phyloP scores from a whole-genome alignment of 2,329 filamentous ascomycete species.

The Alternaria solani region DNA sequence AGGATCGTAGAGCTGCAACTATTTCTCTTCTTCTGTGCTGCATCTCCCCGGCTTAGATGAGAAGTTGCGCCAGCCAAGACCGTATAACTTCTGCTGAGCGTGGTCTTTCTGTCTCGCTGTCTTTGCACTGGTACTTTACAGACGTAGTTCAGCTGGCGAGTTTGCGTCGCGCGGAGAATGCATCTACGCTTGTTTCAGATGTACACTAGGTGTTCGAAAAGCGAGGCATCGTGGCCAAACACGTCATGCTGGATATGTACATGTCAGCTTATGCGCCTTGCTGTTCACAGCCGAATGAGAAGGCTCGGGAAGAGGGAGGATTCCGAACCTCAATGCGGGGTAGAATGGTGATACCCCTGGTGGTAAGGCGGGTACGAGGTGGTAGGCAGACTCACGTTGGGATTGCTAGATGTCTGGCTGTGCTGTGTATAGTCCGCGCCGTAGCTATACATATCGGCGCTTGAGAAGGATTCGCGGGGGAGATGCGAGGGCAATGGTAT shows the following conservation, averaged over 20 bases:
- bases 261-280: slow-evolving; percentile 14
- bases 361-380: slow-evolving; percentile 18
- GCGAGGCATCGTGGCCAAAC: slow-evolving; percentile 12
- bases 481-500: slow-evolving; percentile 22
- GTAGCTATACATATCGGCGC: slow-evolving; percentile 23
- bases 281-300: background rate
- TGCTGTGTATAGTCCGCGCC: slow-evolving; percentile 15
- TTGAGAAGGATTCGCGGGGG: slow-evolving; percentile 15
- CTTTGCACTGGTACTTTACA: no score
- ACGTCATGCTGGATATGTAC: slow-evolving; percentile 4
- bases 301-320: slow-evolving; percentile 1
- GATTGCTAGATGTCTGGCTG: slow-evolving; percentile 19
- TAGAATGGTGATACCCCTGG: slow-evolving; percentile 8
- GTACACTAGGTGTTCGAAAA: slow-evolving; percentile 6
- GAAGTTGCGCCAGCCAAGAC: no score
- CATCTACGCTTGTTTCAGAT: background rate
- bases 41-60: no score
- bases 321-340: slow-evolving; percentile 19
- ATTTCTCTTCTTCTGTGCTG: no score
- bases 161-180: no score
- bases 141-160: no score
- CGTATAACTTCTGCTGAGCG: no score
- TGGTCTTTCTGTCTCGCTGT: no score
- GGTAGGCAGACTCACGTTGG: slow-evolving; percentile 31
- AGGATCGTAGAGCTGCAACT: background rate